Conservation (phyloP, 768 basidiomycete species). For the Boletus rubropictus region DNA sequence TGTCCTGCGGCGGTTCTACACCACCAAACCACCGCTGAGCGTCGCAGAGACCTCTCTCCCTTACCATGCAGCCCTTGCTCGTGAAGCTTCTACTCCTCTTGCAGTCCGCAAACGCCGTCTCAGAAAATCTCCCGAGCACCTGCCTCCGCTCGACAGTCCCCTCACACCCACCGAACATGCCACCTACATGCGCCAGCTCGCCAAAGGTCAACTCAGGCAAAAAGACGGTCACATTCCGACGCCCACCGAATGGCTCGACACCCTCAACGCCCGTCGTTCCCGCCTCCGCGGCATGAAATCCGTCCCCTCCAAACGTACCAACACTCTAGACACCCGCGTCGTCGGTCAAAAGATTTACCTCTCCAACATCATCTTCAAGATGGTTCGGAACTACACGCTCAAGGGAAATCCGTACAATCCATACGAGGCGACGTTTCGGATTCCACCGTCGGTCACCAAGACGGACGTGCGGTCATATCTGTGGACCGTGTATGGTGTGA, state of each 20-base stretch:
- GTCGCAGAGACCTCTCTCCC: slow-evolving; percentile 44
- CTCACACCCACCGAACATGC: slow-evolving; percentile 62
- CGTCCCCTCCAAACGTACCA: slow-evolving; percentile 29
- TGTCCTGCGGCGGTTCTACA: slow-evolving; percentile 37
- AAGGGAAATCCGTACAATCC: slow-evolving; percentile 83
- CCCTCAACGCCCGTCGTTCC: slow-evolving; percentile 51
- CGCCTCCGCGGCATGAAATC: slow-evolving; percentile 65
- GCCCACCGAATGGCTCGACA: slow-evolving; percentile 54
- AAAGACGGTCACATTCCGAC: slow-evolving; percentile 35
- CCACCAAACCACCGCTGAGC: slow-evolving; percentile 17
- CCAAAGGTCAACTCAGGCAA: slow-evolving; percentile 44
- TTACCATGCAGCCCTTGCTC: slow-evolving; percentile 40
- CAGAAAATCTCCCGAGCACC: slow-evolving; percentile 40
- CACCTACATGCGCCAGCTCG: slow-evolving; percentile 53
- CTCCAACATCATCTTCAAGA: slow-evolving; percentile 77
- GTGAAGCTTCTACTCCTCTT: slow-evolving; percentile 65
- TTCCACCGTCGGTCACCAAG: slow-evolving; percentile 87
- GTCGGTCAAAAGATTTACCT: slow-evolving; percentile 84
- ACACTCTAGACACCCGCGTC: slow-evolving; percentile 45
- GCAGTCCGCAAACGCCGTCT: slow-evolving; percentile 67
- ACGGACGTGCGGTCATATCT: slow-evolving; percentile 88
- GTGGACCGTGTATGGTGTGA: slow-evolving; percentile 75
- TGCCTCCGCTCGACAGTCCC: slow-evolving; percentile 38
- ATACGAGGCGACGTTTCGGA: slow-evolving; percentile 89
- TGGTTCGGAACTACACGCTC: slow-evolving; percentile 79